Base-by-base conservation (phyloP, 768 basidiomycete species). In the Lentinula edodes region DNA sequence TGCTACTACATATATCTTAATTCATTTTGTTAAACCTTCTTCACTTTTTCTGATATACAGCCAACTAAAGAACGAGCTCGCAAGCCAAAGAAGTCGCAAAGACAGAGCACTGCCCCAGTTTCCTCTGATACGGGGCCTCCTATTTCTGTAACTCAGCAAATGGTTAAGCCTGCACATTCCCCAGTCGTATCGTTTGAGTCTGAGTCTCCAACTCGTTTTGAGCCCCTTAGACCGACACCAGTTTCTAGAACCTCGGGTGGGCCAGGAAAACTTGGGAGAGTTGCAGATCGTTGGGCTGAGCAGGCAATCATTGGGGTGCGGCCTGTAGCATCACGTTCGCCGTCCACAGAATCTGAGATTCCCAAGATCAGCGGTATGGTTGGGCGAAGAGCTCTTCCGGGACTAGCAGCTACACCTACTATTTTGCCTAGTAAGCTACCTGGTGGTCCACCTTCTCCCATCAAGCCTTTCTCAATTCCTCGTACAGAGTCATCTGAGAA, bases 21-120 rank as follows among this genome's bases (percentile, higher is more conserved):
- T 67, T 46, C 61, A 71, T 72, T 45, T 64, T 63, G 65, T 28
- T 65, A 54, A 50, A 53, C 67, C 63, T 66, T 64, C 63, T 54
- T 68, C 65, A 60, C 66, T 60, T 41, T 63, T 55, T 65, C 63
- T 61, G 53, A 58, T 62, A 60, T 65, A 70, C 71, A 93, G 91
- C 89, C 87, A 54, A 91, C 91, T 20, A 90, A 85, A 76, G 84
- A 83, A 60, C 80, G 89, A 70, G 86, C 84, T 52, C 85, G 81
- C 74, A 88, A 86, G 71, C 87, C 87, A 48, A 80, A 79, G 68
- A 89, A 83, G 71, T 71, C 68, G 60, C 80, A 74, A 66, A 61
- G 57, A 55, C 54, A 53, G 34, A 61, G 23, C 10, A 35, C 42
- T 20, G 52, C 63, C 13, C 55, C 38, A 32, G 18, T 46, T n/a